Evolutionary conservation across 148 eudicot species (phyloP), one percentile per base, ranked within the genome.

Genomic region (Persicaria maculosa): DNA sequence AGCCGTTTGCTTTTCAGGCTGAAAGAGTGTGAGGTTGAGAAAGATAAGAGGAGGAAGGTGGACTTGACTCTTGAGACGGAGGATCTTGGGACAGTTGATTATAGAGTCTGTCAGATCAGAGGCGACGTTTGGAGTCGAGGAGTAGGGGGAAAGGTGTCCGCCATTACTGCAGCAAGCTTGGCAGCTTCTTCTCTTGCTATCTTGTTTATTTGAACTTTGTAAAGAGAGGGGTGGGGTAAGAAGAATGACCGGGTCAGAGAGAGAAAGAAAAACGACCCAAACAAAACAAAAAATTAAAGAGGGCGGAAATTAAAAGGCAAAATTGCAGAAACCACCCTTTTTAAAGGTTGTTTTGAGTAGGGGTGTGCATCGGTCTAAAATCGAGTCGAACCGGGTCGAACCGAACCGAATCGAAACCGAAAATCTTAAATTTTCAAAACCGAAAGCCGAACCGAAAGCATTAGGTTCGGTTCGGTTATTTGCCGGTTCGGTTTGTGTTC

Each of bases 111-210:
- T 74, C 75, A 16, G 43, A 20, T 48, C 50, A 50, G 62, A 20
- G 57, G 44, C 68, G 59, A 57, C 69, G 74, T 78, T 55, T 50
- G 76, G 17, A 43, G 59, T 6, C 50, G 12, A 45, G 31, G 11
- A 1, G 17, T 19, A 43, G 59, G 76, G 69, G 43, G 17, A 69
- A 77, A 59, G 52, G 31, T 57, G 80, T 50, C 80, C 77, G 77
- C 80, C 80, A 78, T 78, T 78, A 47, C 7, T 53, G 80, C 17
- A 65, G 43, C 70, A 73, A 55, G 62, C 67, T 40, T 44, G 61
- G 50, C 17, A 73, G 75, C 75, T 17, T 36, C 19, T 44, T 69
- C 22, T 2, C 2, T 31, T 31, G 40, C 40, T 31, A 1, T 31
- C 40, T 31, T 31, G 31, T 70, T 17, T 16, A 12, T 22, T 31